Conservation (phyloP, 1,139 yeast species). For the Hyphopichia pseudoburtonii region DNA sequence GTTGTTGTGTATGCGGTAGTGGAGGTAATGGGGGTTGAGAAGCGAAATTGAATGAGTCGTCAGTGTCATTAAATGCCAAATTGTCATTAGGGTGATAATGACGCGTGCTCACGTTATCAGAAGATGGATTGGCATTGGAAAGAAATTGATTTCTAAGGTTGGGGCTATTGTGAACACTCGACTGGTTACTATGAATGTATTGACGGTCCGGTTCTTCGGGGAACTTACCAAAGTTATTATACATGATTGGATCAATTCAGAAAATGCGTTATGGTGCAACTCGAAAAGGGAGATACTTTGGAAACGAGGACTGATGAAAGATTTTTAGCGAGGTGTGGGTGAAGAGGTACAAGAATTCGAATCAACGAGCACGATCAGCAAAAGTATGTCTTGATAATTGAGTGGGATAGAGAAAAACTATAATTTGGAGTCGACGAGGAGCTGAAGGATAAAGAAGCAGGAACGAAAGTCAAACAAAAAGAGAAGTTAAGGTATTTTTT, state of each 20-base stretch:
- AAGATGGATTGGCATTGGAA: slow-evolving; percentile 14
- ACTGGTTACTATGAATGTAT: neutral
- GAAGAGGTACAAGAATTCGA: neutral
- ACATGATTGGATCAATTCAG: too few species aligned
- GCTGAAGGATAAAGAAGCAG: neutral
- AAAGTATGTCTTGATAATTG: too few species aligned
- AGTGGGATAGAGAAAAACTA: too few species aligned
- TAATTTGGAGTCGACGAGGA: too few species aligned
- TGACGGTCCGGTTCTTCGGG: slow-evolving; percentile 2
- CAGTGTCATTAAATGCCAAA: slow-evolving; percentile 5
- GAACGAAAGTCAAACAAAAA: neutral
- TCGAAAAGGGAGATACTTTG: neutral
- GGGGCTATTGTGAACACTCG: slow-evolving; percentile 1
- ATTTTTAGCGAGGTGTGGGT: neutral
- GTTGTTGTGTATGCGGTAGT: neutral
- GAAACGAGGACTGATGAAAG: neutral
- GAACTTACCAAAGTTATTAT: slow-evolving; percentile 2
- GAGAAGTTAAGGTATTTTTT: too few species aligned
- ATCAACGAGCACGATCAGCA: too few species aligned
- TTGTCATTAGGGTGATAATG: slow-evolving; percentile 5
- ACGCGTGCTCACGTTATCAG: slow-evolving; percentile 7
- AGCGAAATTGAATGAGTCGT: slow-evolving; percentile 13
- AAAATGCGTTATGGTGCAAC: too few species aligned
- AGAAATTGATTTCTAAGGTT: slow-evolving; percentile 14
- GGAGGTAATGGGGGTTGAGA: too few species aligned